These are phyloP conservation scores for Musa schizocarpa DNA, from an alignment of 176 grass and related monocot genomes.

Conservation along the genomic window DNA sequence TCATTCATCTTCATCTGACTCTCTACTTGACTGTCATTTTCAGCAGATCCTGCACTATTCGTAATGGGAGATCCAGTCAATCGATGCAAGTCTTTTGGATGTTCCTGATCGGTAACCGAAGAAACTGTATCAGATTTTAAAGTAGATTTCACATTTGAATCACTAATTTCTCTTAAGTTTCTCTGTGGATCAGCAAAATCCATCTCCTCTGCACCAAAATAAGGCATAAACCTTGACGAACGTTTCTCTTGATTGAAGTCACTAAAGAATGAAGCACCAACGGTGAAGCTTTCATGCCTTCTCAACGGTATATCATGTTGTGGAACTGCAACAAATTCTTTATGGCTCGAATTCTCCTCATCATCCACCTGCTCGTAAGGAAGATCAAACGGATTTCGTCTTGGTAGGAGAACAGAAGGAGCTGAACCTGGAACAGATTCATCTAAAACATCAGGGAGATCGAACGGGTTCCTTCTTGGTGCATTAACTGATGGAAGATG, in stretches of 20 bases:
- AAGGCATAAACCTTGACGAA: constrained; percentile 32
- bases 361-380: constrained; percentile 9
- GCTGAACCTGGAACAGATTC: constrained; percentile 38
- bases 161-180: constrained; percentile 17
- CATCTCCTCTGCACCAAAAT: constrained; percentile 31
- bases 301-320: constrained; percentile 19
- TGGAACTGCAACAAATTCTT: constrained; percentile 16
- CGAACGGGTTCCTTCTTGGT: constrained; percentile 41
- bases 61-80: not conserved
- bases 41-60: not conserved
- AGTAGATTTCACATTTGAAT: constrained; percentile 18
- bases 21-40: not conserved
- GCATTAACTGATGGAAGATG: constrained; percentile 26
- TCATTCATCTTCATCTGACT: not conserved
- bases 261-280: constrained; percentile 7
- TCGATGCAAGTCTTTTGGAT: constrained; percentile 10
- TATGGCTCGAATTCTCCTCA: constrained; percentile 11
- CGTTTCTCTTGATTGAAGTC: constrained; percentile 11
- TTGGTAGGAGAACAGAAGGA: constrained; percentile 25
- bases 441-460: constrained; percentile 38
- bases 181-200: constrained; percentile 16
- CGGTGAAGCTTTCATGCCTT: constrained; percentile 46
- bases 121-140: constrained; percentile 32
- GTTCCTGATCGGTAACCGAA: constrained; percentile 41
- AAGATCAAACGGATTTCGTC: constrained; percentile 28